Conservation (phyloP, 2,329 filamentous ascomycete species). For the Claviceps arundinis region DNA sequence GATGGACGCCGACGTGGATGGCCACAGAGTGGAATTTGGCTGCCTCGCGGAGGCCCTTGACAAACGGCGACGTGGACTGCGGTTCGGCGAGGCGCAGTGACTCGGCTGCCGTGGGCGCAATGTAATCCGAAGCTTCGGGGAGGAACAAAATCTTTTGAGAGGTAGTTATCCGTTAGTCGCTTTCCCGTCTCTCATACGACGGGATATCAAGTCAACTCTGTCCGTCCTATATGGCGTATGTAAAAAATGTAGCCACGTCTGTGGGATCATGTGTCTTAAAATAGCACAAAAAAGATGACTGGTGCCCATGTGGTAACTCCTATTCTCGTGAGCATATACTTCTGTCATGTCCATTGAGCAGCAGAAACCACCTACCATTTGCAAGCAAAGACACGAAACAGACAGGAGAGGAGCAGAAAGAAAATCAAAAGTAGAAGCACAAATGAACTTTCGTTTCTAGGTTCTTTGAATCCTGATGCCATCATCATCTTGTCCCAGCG, state of each 20-base stretch:
- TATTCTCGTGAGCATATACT: neutral
- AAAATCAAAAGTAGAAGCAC: too few species aligned
- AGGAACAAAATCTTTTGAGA: constrained; percentile 64
- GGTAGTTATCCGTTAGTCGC: neutral
- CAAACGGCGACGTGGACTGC: constrained; percentile 54
- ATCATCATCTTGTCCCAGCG: neutral
- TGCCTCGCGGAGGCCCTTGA: constrained; percentile 57
- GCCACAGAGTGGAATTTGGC: constrained; percentile 55
- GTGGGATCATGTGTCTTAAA: neutral
- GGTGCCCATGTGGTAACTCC: too few species aligned
- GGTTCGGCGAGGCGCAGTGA: constrained; percentile 59
- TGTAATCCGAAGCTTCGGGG: constrained; percentile 85
- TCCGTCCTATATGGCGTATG: too few species aligned
- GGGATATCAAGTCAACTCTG: too few species aligned
- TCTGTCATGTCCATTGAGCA: neutral
- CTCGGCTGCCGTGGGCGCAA: constrained; percentile 54
- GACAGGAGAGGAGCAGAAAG: too few species aligned
- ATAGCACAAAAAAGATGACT: too few species aligned
- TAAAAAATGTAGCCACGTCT: neutral
- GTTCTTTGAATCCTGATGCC: neutral
- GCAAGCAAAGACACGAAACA: too few species aligned
- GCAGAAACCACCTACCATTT: neutral
- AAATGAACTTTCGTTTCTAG: neutral
- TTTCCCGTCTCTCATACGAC: too few species aligned
- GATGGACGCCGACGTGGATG: constrained; percentile 80